Evolutionary conservation across 352 stramenopile genomes (phyloP), one percentile per base, ranked within the genome.

Genomic region (Phytophthora sojae): DNA sequence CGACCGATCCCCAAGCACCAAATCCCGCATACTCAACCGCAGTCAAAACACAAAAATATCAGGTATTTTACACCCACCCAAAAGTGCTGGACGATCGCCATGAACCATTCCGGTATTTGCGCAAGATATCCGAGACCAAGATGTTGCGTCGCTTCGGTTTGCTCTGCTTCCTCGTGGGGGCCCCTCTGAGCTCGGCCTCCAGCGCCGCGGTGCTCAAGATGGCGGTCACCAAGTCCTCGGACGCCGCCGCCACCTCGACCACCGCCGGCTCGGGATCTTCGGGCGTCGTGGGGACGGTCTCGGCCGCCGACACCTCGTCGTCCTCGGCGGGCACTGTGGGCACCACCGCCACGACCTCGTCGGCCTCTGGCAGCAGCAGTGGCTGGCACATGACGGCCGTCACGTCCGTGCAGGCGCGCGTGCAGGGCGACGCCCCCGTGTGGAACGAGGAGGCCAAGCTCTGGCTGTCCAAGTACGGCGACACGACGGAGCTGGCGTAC

Each of bases 351-450:
- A 39, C 54, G 32, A 52, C 17, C 7, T 17, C 45, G 19, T 29
- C 19, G n/a, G 7, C n/a, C 45, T 52, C 45, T 26, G 17, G 45
- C 45, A 52, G 45, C 51, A 73, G 52, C 57, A 57, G 57, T 17
- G 63, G 64, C 14, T 76, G 69, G 69, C 64, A 73, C 58, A 77
- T 77, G 69, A 73, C 12, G 23, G 19, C 64, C 6, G 80, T 91
- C 7, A 82, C 59, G 1, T 64, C 68, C 0, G 55, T 92, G 17
- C 83, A 91, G 29, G 82, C 71, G 11, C 85, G 85, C 52, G 81
- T 90, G 21, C 80, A 92, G 64, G 80, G 77, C 9, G 76, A 88
- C 37, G 57, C 66, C 3, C 84, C 84, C 3, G 64, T 75, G 14
- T 86, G 73, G 76, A 71, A 83, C 19, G 61, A 72, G 2, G 66